Conservation (phyloP, 202 grass and related monocot species). For the Musa balbisiana region DNA sequence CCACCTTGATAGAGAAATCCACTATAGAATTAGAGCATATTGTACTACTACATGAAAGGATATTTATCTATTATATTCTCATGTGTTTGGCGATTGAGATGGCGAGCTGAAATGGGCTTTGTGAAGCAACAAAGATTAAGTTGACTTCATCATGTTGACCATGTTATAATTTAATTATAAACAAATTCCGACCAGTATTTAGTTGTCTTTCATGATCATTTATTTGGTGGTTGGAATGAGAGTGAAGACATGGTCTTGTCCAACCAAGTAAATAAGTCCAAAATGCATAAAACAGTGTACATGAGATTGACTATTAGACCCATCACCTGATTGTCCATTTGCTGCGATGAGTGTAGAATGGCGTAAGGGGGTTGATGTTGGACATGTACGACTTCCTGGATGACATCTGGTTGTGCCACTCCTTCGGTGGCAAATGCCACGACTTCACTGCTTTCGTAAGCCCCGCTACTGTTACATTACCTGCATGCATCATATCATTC, state of each 20-base stretch:
- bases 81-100: too few species aligned
- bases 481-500: background rate
- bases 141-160: too few species aligned
- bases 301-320: background rate
- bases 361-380: conserved; percentile 79
- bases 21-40: too few species aligned
- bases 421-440: conserved; percentile 43
- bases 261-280: background rate
- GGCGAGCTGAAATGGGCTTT: too few species aligned
- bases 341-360: conserved; percentile 43
- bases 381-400: conserved; percentile 85
- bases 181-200: too few species aligned
- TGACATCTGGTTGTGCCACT: conserved; percentile 90
- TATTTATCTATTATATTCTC: too few species aligned
- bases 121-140: too few species aligned
- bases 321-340: too few species aligned
- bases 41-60: too few species aligned
- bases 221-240: background rate
- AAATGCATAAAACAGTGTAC: background rate
- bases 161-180: too few species aligned
- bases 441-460: conserved; percentile 82
- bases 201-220: too few species aligned
- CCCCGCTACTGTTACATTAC: background rate
- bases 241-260: background rate
- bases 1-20: too few species aligned